These are phyloP conservation scores for Vitis vinifera DNA, from an alignment of 164 flowering plant species.

Conservation along the genomic window ASM3070453v1 NC_081810.1:4370501-4371000, in stretches of 20 bases:
- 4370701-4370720: conserved; percentile 31
- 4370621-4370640: neutral
- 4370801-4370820: conserved; percentile 15
- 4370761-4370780: conserved; percentile 31
- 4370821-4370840: conserved; percentile 34
- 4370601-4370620: neutral
- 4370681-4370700: conserved; percentile 59
- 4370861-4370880: neutral
- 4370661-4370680: conserved; percentile 43
- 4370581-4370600: neutral
- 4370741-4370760: conserved; percentile 39
- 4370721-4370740: conserved; percentile 35
- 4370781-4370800: conserved; percentile 28
- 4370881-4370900: neutral
- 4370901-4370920: neutral
- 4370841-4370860: conserved; percentile 39
- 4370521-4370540: conserved; percentile 43
- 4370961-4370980: too few species aligned
- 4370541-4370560: conserved; percentile 44
- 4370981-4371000: too few species aligned
- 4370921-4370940: neutral
- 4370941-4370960: too few species aligned
- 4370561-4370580: conserved; percentile 71
- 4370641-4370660: neutral
- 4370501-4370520: conserved; percentile 32